Conservation (phyloP, 1,284 basidiomycete species). For the Schizophyllum amplum region DNA sequence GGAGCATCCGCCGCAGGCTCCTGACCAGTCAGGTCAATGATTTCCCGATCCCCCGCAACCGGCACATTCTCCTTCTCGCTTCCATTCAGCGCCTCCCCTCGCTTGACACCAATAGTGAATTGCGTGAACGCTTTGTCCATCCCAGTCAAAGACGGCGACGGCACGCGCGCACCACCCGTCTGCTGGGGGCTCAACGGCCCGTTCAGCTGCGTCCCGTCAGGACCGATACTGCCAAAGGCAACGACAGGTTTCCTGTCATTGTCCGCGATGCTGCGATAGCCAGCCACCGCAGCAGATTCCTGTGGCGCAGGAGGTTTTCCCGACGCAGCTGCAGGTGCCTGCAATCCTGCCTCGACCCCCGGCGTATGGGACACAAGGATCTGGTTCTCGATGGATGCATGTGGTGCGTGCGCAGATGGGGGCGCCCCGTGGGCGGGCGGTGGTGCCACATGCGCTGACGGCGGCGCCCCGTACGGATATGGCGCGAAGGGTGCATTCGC, state of each 20-base stretch:
- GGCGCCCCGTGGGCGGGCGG: too few relatives aligned
- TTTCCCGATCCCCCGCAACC: background rate
- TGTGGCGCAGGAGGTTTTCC: background rate
- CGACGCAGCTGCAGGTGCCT: background rate
- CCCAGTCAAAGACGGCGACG: background rate
- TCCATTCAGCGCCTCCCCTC: background rate
- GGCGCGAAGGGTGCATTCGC: background rate
- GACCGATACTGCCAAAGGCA: background rate
- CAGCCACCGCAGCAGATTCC: background rate
- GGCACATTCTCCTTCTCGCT: background rate
- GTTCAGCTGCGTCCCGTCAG: background rate
- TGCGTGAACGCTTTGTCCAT: background rate
- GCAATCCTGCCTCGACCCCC: background rate
- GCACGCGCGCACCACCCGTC: background rate
- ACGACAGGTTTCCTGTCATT: background rate
- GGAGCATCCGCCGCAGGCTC: background rate
- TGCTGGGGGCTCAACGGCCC: background rate
- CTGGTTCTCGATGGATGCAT: background rate
- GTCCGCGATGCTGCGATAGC: background rate
- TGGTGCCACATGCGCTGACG: too few relatives aligned
- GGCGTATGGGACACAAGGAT: background rate
- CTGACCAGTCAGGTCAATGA: background rate
- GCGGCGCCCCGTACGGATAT: background rate
- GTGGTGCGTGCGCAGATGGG: background rate
- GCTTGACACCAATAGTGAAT: background rate